A percentile compares a stretch with the other conserved stretches of the same genome.
phyloP scores from a whole-genome alignment of 2,329 filamentous ascomycete genomes.

The Penicillium expansum region DNA sequence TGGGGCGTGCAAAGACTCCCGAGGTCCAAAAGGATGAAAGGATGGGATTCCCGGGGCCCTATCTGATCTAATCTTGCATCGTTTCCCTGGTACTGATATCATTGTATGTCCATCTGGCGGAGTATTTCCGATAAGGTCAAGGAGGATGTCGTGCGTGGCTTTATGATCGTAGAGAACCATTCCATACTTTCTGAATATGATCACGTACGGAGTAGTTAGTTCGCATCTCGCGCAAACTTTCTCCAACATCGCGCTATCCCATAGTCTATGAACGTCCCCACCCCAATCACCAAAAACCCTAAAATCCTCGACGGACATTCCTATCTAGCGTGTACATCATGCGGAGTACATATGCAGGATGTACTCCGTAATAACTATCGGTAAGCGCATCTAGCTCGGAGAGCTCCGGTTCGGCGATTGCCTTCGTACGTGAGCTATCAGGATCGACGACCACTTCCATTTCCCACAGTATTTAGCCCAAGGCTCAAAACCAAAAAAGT shows the following conservation, averaged over 20 bases:
- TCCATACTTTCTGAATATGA: not conserved
- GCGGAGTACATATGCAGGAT: not conserved
- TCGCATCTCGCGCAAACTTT: not conserved
- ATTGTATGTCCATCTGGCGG: not conserved
- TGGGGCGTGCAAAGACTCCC: not conserved
- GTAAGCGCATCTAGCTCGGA: not conserved
- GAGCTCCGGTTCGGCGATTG: not conserved
- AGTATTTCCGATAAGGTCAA: not conserved
- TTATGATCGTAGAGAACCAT: not conserved
- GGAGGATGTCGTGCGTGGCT: not conserved
- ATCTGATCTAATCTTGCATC: not conserved
- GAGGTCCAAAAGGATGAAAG: not conserved
- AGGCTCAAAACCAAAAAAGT: conserved; percentile 17
- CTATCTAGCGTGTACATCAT: conserved; percentile 1
- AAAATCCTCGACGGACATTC: not conserved
- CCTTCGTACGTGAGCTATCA: conserved; percentile 7
- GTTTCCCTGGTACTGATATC: not conserved
- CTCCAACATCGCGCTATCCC: conserved; percentile 1
- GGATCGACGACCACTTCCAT: conserved; percentile 15
- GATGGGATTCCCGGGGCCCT: not conserved
- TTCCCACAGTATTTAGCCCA: conserved; percentile 9
- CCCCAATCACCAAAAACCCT: not conserved
- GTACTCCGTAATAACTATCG: not conserved
- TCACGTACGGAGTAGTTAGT: not conserved
- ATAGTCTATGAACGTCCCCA: not conserved